Percentiles rank a stretch among this genome's conserved stretches.
These are phyloP conservation scores for Colletotrichum magnum DNA, from an alignment of 2,329 filamentous ascomycete genomes.

Conservation along the genomic window DNA sequence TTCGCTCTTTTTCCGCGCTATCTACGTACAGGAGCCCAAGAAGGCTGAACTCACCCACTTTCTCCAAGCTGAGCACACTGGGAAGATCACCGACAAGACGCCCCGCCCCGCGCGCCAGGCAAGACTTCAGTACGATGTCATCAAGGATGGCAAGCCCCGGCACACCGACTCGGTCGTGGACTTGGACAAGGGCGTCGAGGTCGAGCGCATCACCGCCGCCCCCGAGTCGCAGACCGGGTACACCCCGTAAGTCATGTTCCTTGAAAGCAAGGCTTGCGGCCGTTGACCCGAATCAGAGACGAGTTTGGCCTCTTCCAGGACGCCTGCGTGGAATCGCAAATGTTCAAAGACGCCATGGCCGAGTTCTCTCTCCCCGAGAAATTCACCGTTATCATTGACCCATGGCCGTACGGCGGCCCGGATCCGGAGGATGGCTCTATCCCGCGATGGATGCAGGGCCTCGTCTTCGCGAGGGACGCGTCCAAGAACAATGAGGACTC, in stretches of 20 bases:
- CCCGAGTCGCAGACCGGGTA: conserved; percentile 55
- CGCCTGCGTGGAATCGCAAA: conserved; percentile 56
- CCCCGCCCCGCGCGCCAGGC: conserved; percentile 62
- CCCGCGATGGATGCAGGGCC: conserved; percentile 63
- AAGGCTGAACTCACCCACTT: conserved; percentile 72
- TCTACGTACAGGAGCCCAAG: conserved; percentile 74
- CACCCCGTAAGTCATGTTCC: conserved; percentile 45
- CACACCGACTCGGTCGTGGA: conserved; percentile 57
- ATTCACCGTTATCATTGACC: conserved; percentile 62
- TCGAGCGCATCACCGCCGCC: conserved; percentile 47
- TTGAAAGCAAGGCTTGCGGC: not conserved
- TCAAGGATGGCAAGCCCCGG: conserved; percentile 48
- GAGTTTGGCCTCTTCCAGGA: conserved; percentile 59
- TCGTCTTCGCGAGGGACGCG: conserved; percentile 62
- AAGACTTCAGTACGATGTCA: conserved; percentile 61
- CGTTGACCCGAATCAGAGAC: conserved; percentile 43
- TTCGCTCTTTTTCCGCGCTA: conserved; percentile 65
- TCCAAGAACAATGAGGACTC: conserved; percentile 64
- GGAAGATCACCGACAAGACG: conserved; percentile 57
- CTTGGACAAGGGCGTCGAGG: conserved; percentile 49
- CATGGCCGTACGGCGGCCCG: conserved; percentile 76
- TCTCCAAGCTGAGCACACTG: conserved; percentile 73
- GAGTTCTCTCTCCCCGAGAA: conserved; percentile 62
- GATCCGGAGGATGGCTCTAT: conserved; percentile 54
- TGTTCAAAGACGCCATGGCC: conserved; percentile 62